Percentiles rank a stretch among this genome's conserved stretches.
These are phyloP conservation scores for Aphanomyces euteiches DNA, from an alignment of 352 stramenopile species.

Conservation along the genomic window DNA sequence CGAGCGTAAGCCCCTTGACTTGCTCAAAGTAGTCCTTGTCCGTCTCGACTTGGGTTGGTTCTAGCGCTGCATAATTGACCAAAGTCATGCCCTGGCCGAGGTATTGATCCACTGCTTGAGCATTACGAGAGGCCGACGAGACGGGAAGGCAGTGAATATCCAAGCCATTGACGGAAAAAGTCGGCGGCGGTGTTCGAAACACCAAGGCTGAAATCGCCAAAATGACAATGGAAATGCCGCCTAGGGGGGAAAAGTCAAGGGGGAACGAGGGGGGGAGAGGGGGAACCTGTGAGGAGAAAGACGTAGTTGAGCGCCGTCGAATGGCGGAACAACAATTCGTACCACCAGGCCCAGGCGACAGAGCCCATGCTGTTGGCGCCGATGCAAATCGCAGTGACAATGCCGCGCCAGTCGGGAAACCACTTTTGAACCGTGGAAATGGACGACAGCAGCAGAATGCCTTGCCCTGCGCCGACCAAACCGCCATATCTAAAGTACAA, in stretches of 20 bases:
- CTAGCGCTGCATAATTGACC: slow-evolving; percentile 8
- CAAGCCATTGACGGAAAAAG: neutral
- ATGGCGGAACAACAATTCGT: too few species aligned
- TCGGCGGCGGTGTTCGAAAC: slow-evolving; percentile 3
- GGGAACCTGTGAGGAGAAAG: too few species aligned
- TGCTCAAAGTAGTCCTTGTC: slow-evolving; percentile 24
- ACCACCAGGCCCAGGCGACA: too few species aligned
- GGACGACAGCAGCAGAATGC: slow-evolving; percentile 18
- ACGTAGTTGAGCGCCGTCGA: too few species aligned
- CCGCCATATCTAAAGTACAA: neutral
- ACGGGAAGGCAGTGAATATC: slow-evolving; percentile 18
- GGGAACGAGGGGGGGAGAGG: too few species aligned
- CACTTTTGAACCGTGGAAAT: slow-evolving; percentile 29
- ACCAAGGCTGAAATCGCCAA: neutral
- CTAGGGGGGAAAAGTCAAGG: too few species aligned
- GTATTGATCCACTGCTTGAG: neutral
- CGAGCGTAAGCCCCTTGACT: slow-evolving; percentile 16
- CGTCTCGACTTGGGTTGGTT: neutral
- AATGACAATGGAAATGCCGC: neutral
- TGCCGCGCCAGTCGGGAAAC: slow-evolving; percentile 32
- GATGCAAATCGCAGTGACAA: slow-evolving; percentile 24
- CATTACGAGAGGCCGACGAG: too few species aligned
- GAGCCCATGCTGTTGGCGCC: slow-evolving; percentile 25
- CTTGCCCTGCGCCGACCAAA: slow-evolving; percentile 23
- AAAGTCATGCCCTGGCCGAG: slow-evolving; percentile 25